These are phyloP conservation scores for barley (Hordeum vulgare) DNA, from an alignment of 176 grass and related monocot genomes.

Conservation along the genomic window DNA sequence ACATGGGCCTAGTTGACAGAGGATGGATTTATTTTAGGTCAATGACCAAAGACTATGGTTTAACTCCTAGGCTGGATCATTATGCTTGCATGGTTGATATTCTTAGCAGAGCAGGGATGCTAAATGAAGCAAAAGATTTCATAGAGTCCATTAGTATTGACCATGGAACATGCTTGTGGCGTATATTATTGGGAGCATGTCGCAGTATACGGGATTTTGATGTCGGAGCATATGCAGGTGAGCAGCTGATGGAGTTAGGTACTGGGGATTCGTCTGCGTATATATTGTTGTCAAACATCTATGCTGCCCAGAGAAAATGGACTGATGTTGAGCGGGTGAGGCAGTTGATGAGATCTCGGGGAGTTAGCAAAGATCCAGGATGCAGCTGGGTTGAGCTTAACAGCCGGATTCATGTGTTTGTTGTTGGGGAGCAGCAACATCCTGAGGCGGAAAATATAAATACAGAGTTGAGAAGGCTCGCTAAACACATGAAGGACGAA, in stretches of 20 bases:
- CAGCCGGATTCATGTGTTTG: slow-evolving; percentile 64
- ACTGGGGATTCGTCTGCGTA: slow-evolving; percentile 54
- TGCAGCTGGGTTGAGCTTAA: slow-evolving; percentile 80
- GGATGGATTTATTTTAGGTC: slow-evolving; percentile 67
- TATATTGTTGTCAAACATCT: slow-evolving; percentile 76
- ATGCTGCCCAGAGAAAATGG: slow-evolving; percentile 54
- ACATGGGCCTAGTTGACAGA: slow-evolving; percentile 70
- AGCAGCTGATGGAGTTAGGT: slow-evolving; percentile 52
- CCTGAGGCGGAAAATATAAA: slow-evolving; percentile 42
- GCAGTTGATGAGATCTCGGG: slow-evolving; percentile 53
- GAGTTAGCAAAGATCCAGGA: slow-evolving; percentile 63
- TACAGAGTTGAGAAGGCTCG: slow-evolving; percentile 49
- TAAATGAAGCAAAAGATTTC: slow-evolving; percentile 65
- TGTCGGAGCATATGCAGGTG: slow-evolving; percentile 65
- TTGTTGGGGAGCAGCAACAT: slow-evolving; percentile 61
- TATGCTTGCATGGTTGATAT: slow-evolving; percentile 86
- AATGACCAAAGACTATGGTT: slow-evolving; percentile 51
- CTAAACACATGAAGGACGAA: slow-evolving; percentile 71
- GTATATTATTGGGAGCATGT: slow-evolving; percentile 66
- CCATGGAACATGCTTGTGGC: slow-evolving; percentile 71
- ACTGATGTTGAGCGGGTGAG: slow-evolving; percentile 65
- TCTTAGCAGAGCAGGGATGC: slow-evolving; percentile 52
- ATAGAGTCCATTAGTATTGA: slow-evolving; percentile 58
- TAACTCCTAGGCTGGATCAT: slow-evolving; percentile 58
- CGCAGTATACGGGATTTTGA: slow-evolving; percentile 40